Percentiles rank a stretch among this genome's conserved stretches.
Evolutionary conservation across 176 grass and related monocot species (phyloP).

Genomic region (Eremochloa ophiuroides): DNA sequence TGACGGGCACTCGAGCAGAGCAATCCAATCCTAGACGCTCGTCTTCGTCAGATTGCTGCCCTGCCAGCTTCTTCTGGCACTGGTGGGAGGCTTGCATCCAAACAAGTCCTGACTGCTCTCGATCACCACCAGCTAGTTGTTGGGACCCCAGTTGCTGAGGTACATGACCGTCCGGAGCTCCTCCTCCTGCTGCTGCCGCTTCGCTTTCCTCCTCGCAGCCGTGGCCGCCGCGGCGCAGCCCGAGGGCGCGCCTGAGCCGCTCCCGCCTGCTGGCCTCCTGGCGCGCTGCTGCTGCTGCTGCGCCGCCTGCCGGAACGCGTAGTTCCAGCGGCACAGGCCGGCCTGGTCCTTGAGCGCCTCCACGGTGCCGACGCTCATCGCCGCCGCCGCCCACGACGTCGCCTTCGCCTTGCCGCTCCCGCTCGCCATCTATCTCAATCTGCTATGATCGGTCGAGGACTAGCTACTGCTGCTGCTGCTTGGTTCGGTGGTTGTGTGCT

Average conservation of each 20-base stretch:
- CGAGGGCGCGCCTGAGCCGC: not conserved
- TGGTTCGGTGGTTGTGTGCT: not conserved
- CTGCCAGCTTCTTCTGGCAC: not conserved
- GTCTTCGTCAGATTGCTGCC: not conserved
- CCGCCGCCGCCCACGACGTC: conserved; percentile 40
- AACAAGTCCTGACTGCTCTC: not conserved
- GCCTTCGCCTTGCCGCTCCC: conserved; percentile 8
- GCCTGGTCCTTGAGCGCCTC: conserved; percentile 63
- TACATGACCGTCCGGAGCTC: conserved; percentile 54
- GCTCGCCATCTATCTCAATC: conserved; percentile 33
- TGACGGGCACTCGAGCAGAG: not conserved
- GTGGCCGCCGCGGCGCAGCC: not conserved
- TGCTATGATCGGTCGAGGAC: not conserved
- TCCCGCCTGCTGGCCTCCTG: not conserved
- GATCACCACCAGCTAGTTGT: too few species aligned
- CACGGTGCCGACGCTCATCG: conserved; percentile 34
- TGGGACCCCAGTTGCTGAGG: conserved; percentile 67
- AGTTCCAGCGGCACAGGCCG: conserved; percentile 47
- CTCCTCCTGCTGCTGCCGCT: conserved; percentile 42
- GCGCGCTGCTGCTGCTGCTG: not conserved
- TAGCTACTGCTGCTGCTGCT: not conserved
- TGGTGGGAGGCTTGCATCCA: not conserved
- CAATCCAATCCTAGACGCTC: not conserved
- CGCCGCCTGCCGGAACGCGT: conserved; percentile 39
- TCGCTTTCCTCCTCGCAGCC: conserved; percentile 28